Base-by-base conservation (phyloP, 768 basidiomycete species). In the Leccinellum albellum region DNA sequence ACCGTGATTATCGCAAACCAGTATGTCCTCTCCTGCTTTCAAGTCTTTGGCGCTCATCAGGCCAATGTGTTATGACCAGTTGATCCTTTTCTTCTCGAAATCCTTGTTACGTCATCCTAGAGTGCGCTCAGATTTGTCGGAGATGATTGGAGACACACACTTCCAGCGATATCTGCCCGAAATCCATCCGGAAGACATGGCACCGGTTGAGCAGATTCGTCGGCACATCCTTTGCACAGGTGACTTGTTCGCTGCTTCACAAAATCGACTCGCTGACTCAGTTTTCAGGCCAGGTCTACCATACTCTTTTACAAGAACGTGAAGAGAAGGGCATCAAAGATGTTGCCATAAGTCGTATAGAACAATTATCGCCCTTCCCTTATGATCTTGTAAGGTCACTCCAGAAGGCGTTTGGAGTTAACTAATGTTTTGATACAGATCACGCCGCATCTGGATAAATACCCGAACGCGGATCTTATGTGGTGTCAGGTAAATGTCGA, bases 1-100 rank as follows among this genome's bases (percentile, higher is more conserved):
- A 94, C 74, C 92, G 97, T 64, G 97, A 98, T 71, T 98, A 94
- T 89, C 87, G 96, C 67, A 98, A 98, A 78, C 96, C 96, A 46
- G 88, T 91, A 66, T 53, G 83, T 69, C 7, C 12, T 33, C n/a
- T 20, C n/a, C 8, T 10, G 9, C 29, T 32, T 50, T 53, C 23
- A 4, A 26, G 8, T 23, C 21, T 15, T 32, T 21, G 23, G 12
- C n/a, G 21, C 37, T 45, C 10, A 58, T 40, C 40, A n/a, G 9
- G n/a, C 33, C 47, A n/a, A 37, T 48, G 51, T 57, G 24, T 42
- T 44, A 21, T 50, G 13, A 53, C 13, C 53, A 93, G 87, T 83
- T 99, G 59, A 86, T 99, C 66, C 46, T 91, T 60, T 97, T 98
- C 87, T 98, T 97, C 85, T 97, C 95, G 24, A 99, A 99, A 79